phyloP scores from a whole-genome alignment of 768 basidiomycete genomes.

The Pulveroboletus sp. region DNA sequence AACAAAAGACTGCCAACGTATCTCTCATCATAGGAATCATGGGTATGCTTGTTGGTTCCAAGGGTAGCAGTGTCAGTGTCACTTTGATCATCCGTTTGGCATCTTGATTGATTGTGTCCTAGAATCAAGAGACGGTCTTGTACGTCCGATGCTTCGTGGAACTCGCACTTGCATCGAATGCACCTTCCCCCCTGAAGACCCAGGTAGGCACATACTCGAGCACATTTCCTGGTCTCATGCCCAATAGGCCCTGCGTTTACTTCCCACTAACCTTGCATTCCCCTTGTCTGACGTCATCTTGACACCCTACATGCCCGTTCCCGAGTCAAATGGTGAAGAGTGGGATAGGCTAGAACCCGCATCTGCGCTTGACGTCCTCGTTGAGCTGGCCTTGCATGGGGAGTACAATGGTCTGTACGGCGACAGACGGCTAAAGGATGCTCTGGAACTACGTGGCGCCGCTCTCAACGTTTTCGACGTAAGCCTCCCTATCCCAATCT shows the following conservation, averaged over 20 bases:
- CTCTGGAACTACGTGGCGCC: conserved; percentile 69
- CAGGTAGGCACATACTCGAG: conserved; percentile 49
- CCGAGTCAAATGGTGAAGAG: conserved; percentile 86
- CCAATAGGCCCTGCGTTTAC: conserved; percentile 51
- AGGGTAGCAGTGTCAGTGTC: conserved; percentile 57
- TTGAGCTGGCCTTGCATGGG: conserved; percentile 82
- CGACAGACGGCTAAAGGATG: conserved; percentile 59
- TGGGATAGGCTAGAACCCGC: conserved; percentile 85
- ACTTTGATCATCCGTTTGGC: neutral
- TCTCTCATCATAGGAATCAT: conserved; percentile 79
- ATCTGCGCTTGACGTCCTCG: conserved; percentile 78
- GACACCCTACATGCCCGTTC: conserved; percentile 73
- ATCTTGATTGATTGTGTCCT: conserved; percentile 3
- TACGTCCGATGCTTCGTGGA: conserved; percentile 82
- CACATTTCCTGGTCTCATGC: conserved; percentile 28
- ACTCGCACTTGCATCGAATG: conserved; percentile 89
- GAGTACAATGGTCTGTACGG: conserved; percentile 75
- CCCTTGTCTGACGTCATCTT: conserved; percentile 66
- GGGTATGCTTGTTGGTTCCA: conserved; percentile 78
- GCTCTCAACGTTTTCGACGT: conserved; percentile 87
- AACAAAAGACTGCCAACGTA: conserved; percentile 82
- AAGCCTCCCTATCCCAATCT: conserved; percentile 7
- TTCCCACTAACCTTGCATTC: conserved; percentile 54
- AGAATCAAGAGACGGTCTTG: conserved; percentile 57
- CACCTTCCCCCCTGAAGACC: conserved; percentile 82